Conservation (phyloP, 164 flowering plant species). For the Hamamelis virginiana region DNA sequence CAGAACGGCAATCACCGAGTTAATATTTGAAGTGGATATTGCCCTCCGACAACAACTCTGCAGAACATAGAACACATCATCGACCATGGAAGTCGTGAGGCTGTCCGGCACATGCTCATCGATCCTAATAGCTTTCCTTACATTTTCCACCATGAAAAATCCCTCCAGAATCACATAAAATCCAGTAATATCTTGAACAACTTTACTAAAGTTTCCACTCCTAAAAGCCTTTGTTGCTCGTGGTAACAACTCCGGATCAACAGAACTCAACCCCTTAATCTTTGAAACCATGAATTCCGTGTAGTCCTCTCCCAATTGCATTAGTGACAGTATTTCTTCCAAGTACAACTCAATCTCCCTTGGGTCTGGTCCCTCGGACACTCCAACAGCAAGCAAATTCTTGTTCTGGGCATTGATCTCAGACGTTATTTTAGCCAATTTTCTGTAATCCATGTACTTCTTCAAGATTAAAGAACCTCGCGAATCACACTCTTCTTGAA, state of each 20-base stretch:
- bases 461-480: conserved; percentile 65
- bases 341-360: conserved; percentile 80
- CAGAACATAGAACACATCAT: conserved; percentile 92
- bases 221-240: conserved; percentile 82
- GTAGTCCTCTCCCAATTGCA: conserved; percentile 86
- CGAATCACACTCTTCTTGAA: conserved; percentile 91
- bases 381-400: conserved; percentile 68
- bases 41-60: conserved; percentile 92
- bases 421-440: conserved; percentile 55
- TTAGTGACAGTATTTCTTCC: conserved; percentile 76
- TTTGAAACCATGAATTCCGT: conserved; percentile 86
- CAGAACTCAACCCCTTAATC: conserved; percentile 70
- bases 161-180: conserved; percentile 90
- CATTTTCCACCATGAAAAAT: conserved; percentile 95
- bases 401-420: conserved; percentile 78
- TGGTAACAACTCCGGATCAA: conserved; percentile 78
- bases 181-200: conserved; percentile 82
- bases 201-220: conserved; percentile 75
- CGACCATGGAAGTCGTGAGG: conserved; percentile 95
- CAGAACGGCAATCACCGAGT: conserved; percentile 77
- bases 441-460: conserved; percentile 85
- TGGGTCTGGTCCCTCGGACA: conserved; percentile 83
- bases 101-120: conserved; percentile 88
- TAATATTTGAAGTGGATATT: conserved; percentile 84
- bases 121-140: conserved; percentile 86